Conservation (phyloP, 2,329 filamentous ascomycete genomes). For the Tolypocladium sp. region DNA sequence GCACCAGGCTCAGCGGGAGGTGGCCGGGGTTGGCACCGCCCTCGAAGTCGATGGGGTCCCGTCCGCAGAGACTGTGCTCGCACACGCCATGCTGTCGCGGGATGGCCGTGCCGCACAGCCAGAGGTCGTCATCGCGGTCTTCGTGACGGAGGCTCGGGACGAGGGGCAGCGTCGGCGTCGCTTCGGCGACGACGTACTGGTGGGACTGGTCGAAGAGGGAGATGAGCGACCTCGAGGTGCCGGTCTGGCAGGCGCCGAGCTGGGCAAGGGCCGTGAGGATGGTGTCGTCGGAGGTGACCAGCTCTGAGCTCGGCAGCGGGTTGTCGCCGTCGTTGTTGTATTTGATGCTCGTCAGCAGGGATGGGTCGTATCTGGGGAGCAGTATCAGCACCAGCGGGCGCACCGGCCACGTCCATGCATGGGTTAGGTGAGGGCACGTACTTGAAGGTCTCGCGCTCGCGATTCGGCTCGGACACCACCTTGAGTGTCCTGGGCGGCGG, state of each 20-base stretch:
- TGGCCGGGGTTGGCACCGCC: neutral
- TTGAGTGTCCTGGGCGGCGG: neutral
- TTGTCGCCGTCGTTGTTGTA: constrained; percentile 16
- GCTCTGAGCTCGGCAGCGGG: constrained; percentile 12
- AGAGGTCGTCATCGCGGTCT: constrained; percentile 9
- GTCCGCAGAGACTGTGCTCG: constrained; percentile 14
- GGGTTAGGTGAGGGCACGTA: constrained; percentile 4
- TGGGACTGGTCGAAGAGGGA: constrained; percentile 39
- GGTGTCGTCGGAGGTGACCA: constrained; percentile 22
- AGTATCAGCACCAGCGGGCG: too few species aligned
- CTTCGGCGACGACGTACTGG: constrained; percentile 43
- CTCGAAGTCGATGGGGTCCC: neutral
- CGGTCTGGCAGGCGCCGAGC: constrained; percentile 33
- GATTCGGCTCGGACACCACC: constrained; percentile 11
- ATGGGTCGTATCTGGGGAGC: constrained; percentile 6
- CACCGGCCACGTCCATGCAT: too few species aligned
- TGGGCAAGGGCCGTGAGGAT: constrained; percentile 40
- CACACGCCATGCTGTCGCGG: constrained; percentile 18
- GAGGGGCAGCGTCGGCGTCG: constrained; percentile 31
- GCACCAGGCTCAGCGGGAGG: constrained; percentile 23
- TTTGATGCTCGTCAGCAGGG: constrained; percentile 5
- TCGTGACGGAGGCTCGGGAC: constrained; percentile 6
- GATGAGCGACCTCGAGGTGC: constrained; percentile 32
- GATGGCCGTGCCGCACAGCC: constrained; percentile 21
- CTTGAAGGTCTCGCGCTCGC: constrained; percentile 22